Percentiles rank a stretch among this genome's conserved stretches.
phyloP scores from a whole-genome alignment of 2,329 filamentous ascomycete genomes.

The Pseudogymnoascus sp. region DNA sequence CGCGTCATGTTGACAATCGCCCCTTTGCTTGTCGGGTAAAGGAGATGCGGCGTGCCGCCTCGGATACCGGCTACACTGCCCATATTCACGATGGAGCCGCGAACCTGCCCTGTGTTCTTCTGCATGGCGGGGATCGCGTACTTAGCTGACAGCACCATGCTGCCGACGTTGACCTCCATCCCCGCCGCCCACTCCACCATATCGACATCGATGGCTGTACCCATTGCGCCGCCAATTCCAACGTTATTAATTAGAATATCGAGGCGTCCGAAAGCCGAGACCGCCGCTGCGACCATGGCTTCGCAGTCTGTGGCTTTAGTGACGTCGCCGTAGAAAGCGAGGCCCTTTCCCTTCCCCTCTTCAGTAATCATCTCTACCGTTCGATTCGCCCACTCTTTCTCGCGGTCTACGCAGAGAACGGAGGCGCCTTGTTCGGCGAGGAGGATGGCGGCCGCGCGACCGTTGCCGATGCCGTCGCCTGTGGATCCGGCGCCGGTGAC shows the following conservation, averaged over 20 bases:
- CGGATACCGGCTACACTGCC: slow-evolving; percentile 49
- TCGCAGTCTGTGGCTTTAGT: slow-evolving; percentile 37
- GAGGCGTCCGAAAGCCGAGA: slow-evolving; percentile 44
- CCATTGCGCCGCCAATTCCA: slow-evolving; percentile 49
- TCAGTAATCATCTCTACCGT: slow-evolving; percentile 41
- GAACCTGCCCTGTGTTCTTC: slow-evolving; percentile 38
- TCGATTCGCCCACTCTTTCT: slow-evolving; percentile 36
- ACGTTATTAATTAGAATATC: slow-evolving; percentile 61
- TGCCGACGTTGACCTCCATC: slow-evolving; percentile 54
- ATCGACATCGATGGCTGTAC: slow-evolving; percentile 53
- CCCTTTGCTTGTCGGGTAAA: slow-evolving; percentile 40
- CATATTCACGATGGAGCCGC: slow-evolving; percentile 54
- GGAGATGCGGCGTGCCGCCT: slow-evolving; percentile 36
- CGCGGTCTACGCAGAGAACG: slow-evolving; percentile 49
- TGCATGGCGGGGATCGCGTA: slow-evolving; percentile 53
- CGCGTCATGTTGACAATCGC: slow-evolving; percentile 47
- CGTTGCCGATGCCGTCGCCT: slow-evolving; percentile 52
- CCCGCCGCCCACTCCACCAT: slow-evolving; percentile 48
- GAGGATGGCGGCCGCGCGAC: slow-evolving; percentile 48
- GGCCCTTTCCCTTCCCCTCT: slow-evolving; percentile 32
- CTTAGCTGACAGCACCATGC: slow-evolving; percentile 58
- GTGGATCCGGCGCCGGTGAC: slow-evolving; percentile 50
- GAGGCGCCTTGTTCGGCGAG: slow-evolving; percentile 49
- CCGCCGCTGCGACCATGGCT: slow-evolving; percentile 30
- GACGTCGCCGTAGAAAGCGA: slow-evolving; percentile 46